These are phyloP conservation scores for Ramichloridium luteum DNA, from an alignment of 2,329 filamentous ascomycete genomes.

Conservation along the genomic window DNA sequence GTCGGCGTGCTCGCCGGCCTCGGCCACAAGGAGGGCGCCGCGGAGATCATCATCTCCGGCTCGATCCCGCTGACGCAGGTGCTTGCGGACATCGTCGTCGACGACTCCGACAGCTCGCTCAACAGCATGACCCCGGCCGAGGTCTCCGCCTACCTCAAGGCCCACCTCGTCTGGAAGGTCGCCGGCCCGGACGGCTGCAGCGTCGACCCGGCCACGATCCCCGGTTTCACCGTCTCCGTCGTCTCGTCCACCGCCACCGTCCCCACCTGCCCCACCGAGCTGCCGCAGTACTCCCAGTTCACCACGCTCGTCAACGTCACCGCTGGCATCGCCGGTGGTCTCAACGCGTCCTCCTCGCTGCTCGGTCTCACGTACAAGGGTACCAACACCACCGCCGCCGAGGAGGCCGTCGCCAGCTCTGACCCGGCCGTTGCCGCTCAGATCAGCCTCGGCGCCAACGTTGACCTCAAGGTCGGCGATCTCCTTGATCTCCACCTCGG, in stretches of 20 bases:
- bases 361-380: too few relatives aligned
- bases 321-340: neutral
- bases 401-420: too few relatives aligned
- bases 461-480: too few relatives aligned
- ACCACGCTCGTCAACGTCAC: constrained; percentile 7
- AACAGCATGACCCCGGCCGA: constrained; percentile 16
- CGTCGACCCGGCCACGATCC: constrained; percentile 23
- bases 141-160: constrained; percentile 21
- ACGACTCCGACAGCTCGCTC: constrained; percentile 21
- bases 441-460: constrained; percentile 60
- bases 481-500: too few relatives aligned
- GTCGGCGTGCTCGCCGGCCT: too few relatives aligned
- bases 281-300: constrained; percentile 25
- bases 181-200: constrained; percentile 18
- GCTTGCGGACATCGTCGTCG: constrained; percentile 24
- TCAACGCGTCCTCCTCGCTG: neutral
- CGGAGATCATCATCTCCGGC: too few relatives aligned
- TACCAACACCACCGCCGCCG: too few relatives aligned
- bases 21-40: too few relatives aligned
- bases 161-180: constrained; percentile 26
- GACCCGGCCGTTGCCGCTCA: constrained; percentile 46
- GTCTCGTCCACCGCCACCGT: constrained; percentile 27
- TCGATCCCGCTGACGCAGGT: constrained; percentile 35
- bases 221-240: constrained; percentile 30
- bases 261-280: constrained; percentile 18